These are phyloP conservation scores for Pelargonium cotyledonis DNA, from an alignment of 441 rosid genomes.

Conservation along the genomic window DNA sequence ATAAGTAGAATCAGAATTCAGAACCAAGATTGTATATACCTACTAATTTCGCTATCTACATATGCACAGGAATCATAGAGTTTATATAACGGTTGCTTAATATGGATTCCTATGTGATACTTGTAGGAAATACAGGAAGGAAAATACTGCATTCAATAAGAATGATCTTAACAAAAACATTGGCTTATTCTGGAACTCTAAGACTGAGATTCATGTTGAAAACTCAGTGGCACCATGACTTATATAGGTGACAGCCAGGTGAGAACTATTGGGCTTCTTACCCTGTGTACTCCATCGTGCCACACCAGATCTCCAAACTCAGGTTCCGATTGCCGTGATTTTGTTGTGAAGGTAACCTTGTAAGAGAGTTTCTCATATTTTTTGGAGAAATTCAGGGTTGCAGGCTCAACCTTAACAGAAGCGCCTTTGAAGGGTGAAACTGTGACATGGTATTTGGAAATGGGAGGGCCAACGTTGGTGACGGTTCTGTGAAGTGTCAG, in stretches of 20 bases:
- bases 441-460: constrained; percentile 51
- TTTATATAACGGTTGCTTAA: background rate
- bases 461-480: constrained; percentile 75
- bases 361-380: constrained; percentile 66
- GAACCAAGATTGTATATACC: background rate
- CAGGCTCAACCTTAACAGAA: constrained; percentile 47
- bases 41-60: background rate
- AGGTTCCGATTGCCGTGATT: constrained; percentile 40
- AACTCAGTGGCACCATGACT: constrained; percentile 8
- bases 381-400: constrained; percentile 48
- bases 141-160: constrained; percentile 15
- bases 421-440: constrained; percentile 69
- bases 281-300: constrained; percentile 72
- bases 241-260: constrained; percentile 58
- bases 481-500: constrained; percentile 53
- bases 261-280: constrained; percentile 67
- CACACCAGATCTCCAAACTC: constrained; percentile 80
- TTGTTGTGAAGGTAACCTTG: constrained; percentile 52
- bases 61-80: background rate
- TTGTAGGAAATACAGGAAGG: constrained; percentile 12
- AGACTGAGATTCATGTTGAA: constrained; percentile 9
- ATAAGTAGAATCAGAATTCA: background rate
- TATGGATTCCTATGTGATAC: background rate
- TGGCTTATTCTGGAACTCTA: constrained; percentile 31
- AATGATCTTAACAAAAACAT: constrained; percentile 18